Evolutionary conservation across 148 eudicot species (phyloP).

Genomic region (Spergularia bocconei): DNA sequence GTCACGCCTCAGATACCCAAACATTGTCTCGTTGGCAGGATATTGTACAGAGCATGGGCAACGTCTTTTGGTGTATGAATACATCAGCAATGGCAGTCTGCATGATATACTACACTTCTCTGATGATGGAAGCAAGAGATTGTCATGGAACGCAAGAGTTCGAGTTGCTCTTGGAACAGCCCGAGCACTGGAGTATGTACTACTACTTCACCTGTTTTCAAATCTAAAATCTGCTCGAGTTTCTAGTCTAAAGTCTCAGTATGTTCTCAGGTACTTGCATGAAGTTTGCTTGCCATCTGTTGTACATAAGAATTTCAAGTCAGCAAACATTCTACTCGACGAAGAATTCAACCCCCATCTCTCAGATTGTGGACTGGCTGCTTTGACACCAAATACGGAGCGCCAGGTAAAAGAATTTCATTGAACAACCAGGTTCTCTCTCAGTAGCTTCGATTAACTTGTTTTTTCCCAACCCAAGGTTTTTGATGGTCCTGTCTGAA

Average conservation of each 20-base stretch:
- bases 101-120: constrained; percentile 91
- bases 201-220: not conserved
- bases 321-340: constrained; percentile 91
- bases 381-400: constrained; percentile 87
- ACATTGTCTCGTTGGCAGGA: constrained; percentile 72
- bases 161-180: constrained; percentile 98
- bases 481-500: too few relatives aligned
- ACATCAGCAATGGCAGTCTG: constrained; percentile 73
- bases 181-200: constrained; percentile 84
- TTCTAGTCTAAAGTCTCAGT: constrained; percentile 18
- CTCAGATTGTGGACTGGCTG: constrained; percentile 94
- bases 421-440: not conserved
- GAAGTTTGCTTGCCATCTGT: constrained; percentile 98
- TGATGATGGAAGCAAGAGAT: constrained; percentile 70
- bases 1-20: constrained; percentile 94
- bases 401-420: constrained; percentile 52
- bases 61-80: constrained; percentile 84
- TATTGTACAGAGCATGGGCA: constrained; percentile 93
- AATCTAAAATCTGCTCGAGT: not conserved
- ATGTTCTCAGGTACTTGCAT: constrained; percentile 77
- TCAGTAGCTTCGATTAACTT: not conserved
- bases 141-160: constrained; percentile 93
- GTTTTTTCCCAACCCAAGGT: too few relatives aligned
- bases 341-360: constrained; percentile 90
- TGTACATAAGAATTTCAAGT: constrained; percentile 93